phyloP scores from a whole-genome alignment of 2,329 filamentous ascomycete species.

The Fusarium floridanum region DNA sequence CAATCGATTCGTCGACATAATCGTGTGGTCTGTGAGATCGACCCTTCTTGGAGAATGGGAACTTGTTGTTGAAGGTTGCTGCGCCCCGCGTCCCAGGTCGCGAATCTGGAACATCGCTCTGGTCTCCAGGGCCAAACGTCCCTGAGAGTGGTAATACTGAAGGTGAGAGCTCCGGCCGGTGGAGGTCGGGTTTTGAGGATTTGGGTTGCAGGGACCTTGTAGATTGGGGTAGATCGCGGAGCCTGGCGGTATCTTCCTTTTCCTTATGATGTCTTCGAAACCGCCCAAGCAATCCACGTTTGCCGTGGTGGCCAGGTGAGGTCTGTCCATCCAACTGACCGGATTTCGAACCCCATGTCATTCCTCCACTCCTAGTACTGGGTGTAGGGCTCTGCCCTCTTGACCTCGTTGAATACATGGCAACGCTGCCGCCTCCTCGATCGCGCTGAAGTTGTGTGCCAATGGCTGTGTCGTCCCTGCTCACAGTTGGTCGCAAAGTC shows the following conservation, averaged over 20 bases:
- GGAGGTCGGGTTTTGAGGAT: constrained; percentile 62
- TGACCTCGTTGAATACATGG: constrained; percentile 61
- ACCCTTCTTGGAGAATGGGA: constrained; percentile 71
- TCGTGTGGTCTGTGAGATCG: constrained; percentile 62
- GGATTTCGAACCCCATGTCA: constrained; percentile 60
- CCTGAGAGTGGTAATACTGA: constrained; percentile 52
- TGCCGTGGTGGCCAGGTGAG: constrained; percentile 68
- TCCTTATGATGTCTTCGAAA: constrained; percentile 68
- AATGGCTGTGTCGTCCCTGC: constrained; percentile 77
- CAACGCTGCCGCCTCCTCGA: constrained; percentile 65
- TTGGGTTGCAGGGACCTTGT: constrained; percentile 66
- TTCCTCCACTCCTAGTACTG: constrained; percentile 73
- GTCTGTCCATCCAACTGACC: constrained; percentile 66
- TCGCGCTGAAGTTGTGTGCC: constrained; percentile 56
- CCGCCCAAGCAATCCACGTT: constrained; percentile 64
- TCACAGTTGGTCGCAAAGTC: constrained; percentile 77
- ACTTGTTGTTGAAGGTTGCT: constrained; percentile 72
- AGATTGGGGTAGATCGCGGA: constrained; percentile 65
- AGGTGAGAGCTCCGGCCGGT: constrained; percentile 55
- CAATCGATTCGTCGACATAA: constrained; percentile 70
- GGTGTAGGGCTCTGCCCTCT: constrained; percentile 87
- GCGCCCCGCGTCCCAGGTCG: constrained; percentile 52
- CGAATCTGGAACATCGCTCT: constrained; percentile 48
- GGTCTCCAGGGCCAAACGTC: constrained; percentile 46
- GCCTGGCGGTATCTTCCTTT: constrained; percentile 56